Evolutionary conservation across 768 basidiomycete species (phyloP).

Genomic region (Leccinum rimulosum): DNA sequence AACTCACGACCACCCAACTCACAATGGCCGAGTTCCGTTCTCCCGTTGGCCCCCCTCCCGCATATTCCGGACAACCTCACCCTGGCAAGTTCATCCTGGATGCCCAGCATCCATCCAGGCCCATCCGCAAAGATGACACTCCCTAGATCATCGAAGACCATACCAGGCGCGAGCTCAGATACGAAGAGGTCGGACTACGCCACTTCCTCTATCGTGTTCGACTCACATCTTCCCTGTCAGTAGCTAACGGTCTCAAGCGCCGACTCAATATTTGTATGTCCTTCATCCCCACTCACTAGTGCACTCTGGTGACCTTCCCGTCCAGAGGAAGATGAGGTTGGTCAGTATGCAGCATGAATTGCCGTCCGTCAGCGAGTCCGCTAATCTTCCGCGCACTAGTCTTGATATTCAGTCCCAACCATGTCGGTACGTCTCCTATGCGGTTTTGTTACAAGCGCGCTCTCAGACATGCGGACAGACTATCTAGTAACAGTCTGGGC

Average conservation of each 20-base stretch:
- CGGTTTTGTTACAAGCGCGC: neutral
- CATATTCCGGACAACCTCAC: slow-evolving; percentile 39
- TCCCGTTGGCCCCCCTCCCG: slow-evolving; percentile 29
- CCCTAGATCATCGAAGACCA: slow-evolving; percentile 45
- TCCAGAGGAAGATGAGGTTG: slow-evolving; percentile 39
- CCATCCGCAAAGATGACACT: slow-evolving; percentile 20
- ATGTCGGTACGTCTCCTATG: slow-evolving; percentile 46
- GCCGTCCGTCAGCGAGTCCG: neutral
- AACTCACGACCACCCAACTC: neutral
- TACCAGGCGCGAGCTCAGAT: slow-evolving; percentile 34
- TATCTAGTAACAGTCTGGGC: slow-evolving; percentile 58
- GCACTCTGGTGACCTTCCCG: neutral
- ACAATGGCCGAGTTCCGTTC: slow-evolving; percentile 31
- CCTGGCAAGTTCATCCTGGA: slow-evolving; percentile 38
- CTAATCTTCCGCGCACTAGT: slow-evolving; percentile 39
- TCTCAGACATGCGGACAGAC: slow-evolving; percentile 33
- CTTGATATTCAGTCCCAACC: slow-evolving; percentile 64
- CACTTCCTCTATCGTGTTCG: neutral
- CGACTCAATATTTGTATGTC: slow-evolving; percentile 35
- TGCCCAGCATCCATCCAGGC: slow-evolving; percentile 30
- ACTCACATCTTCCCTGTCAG: slow-evolving; percentile 16
- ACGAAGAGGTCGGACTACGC: slow-evolving; percentile 34
- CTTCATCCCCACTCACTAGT: neutral
- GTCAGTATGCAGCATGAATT: slow-evolving; percentile 22
- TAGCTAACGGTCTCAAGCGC: slow-evolving; percentile 37